Percentiles rank a stretch among this genome's conserved stretches.
Evolutionary conservation across 768 basidiomycete species (phyloP).

Genomic region (Rickenella mellea): DNA sequence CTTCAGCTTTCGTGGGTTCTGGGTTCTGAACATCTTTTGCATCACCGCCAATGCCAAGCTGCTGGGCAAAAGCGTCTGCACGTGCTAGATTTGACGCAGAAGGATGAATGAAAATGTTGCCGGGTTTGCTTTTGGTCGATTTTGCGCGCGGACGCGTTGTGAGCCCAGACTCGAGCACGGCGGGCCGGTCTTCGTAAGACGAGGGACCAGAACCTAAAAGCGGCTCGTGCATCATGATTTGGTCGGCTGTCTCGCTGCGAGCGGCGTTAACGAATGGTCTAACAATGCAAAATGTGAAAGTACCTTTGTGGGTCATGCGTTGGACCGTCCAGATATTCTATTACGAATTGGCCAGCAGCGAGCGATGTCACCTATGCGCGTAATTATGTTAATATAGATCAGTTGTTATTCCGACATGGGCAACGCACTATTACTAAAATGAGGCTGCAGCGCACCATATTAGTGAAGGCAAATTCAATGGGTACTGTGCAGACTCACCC

Average conservation of each 20-base stretch:
- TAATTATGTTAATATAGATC: background rate
- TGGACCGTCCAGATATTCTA: conserved; percentile 31
- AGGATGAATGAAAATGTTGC: conserved; percentile 53
- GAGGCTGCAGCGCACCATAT: conserved; percentile 25
- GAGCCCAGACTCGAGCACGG: conserved; percentile 5
- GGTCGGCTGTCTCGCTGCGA: too few relatives aligned
- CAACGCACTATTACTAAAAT: conserved; percentile 39
- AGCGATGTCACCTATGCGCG: conserved; percentile 41
- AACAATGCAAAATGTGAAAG: too few relatives aligned
- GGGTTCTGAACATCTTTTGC: conserved; percentile 42
- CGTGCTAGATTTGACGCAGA: conserved; percentile 53
- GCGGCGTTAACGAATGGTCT: too few relatives aligned
- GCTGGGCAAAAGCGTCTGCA: conserved; percentile 50
- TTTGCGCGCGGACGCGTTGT: conserved; percentile 33
- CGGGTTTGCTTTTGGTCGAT: conserved; percentile 42
- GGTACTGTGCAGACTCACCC: conserved; percentile 34
- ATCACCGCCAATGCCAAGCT: conserved; percentile 40
- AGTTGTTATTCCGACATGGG: background rate
- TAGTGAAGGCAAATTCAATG: background rate
- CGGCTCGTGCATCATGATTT: too few relatives aligned
- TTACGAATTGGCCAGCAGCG: conserved; percentile 47
- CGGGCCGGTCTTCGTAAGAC: conserved; percentile 9
- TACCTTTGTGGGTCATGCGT: too few relatives aligned
- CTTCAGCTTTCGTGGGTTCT: too few relatives aligned
- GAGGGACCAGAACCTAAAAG: conserved; percentile 3